Percentiles rank a stretch among this genome's conserved stretches.
phyloP scores from a whole-genome alignment of 2,329 filamentous ascomycete genomes.

The Aureobasidium sp. region DNA sequence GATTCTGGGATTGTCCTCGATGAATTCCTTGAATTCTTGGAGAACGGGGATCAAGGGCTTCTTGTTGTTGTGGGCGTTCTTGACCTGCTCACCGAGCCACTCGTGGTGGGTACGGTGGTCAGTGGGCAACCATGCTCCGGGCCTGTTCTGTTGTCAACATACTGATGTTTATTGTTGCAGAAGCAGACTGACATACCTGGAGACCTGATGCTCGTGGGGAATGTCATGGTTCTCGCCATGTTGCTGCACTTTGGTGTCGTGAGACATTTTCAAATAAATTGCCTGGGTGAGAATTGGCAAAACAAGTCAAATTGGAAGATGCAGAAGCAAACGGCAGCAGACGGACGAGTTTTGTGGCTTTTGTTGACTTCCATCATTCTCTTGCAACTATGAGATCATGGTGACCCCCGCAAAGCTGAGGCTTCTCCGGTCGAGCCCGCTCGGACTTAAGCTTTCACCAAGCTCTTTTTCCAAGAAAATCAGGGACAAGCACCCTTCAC shows the following conservation, averaged over 20 bases:
- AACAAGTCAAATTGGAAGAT: background rate
- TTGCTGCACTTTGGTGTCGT: constrained; percentile 9
- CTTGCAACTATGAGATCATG: constrained; percentile 3
- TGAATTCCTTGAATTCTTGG: constrained; percentile 58
- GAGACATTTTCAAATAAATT: background rate
- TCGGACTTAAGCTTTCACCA: constrained; percentile 4
- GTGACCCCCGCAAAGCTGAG: background rate
- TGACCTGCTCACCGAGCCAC: constrained; percentile 54
- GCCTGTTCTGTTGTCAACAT: constrained; percentile 29
- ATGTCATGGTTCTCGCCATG: constrained; percentile 33
- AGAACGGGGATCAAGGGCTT: constrained; percentile 53
- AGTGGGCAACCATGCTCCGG: constrained; percentile 56
- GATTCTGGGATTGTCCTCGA: constrained; percentile 56
- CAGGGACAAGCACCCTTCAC: background rate
- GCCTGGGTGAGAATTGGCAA: background rate
- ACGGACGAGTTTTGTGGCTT: background rate
- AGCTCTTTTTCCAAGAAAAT: constrained; percentile 10
- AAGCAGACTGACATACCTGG: constrained; percentile 35
- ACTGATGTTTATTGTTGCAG: background rate
- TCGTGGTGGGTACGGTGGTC: constrained; percentile 56
- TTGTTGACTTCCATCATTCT: background rate
- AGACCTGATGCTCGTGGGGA: constrained; percentile 41
- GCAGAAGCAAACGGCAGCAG: background rate
- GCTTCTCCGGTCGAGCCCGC: background rate
- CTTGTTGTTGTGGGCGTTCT: constrained; percentile 47